Evolutionary conservation across 768 basidiomycete species (phyloP).

Genomic region (Tulasnella sp.): DNA sequence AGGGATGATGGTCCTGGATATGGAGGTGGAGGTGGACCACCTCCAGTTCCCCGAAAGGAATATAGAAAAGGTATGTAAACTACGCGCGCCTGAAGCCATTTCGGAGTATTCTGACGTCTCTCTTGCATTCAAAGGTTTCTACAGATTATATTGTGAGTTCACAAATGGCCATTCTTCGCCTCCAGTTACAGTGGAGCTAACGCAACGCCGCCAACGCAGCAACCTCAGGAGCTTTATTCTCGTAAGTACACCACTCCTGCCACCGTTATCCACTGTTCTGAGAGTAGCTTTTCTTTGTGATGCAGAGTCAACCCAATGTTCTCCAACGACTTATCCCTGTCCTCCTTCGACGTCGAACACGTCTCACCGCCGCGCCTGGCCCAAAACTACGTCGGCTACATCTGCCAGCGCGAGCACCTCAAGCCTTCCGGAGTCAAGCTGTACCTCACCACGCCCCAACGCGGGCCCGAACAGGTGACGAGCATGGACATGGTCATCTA

Average conservation of each 20-base stretch:
- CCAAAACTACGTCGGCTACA: constrained; percentile 20
- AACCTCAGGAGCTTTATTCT: not conserved
- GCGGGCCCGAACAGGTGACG: not conserved
- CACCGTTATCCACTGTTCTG: not conserved
- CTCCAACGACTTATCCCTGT: constrained; percentile 23
- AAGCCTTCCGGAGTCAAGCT: constrained; percentile 11
- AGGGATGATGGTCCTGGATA: not conserved
- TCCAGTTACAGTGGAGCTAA: not conserved
- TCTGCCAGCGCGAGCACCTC: constrained; percentile 27
- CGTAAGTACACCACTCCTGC: not conserved
- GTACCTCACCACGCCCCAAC: constrained; percentile 10
- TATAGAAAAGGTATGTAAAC: not conserved
- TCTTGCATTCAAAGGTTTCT: not conserved
- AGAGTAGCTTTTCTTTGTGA: not conserved
- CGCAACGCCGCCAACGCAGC: not conserved
- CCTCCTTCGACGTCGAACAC: constrained; percentile 23
- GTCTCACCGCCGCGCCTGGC: constrained; percentile 25
- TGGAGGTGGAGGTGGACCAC: not conserved
- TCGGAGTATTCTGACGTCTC: not conserved
- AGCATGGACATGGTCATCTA: not conserved
- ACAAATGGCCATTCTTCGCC: not conserved
- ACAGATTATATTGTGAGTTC: not conserved
- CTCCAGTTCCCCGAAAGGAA: not conserved
- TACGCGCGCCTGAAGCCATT: not conserved
- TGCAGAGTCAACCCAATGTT: constrained; percentile 11